Conservation (phyloP, 768 basidiomycete genomes). For the Lentinus tigrinus region DNA sequence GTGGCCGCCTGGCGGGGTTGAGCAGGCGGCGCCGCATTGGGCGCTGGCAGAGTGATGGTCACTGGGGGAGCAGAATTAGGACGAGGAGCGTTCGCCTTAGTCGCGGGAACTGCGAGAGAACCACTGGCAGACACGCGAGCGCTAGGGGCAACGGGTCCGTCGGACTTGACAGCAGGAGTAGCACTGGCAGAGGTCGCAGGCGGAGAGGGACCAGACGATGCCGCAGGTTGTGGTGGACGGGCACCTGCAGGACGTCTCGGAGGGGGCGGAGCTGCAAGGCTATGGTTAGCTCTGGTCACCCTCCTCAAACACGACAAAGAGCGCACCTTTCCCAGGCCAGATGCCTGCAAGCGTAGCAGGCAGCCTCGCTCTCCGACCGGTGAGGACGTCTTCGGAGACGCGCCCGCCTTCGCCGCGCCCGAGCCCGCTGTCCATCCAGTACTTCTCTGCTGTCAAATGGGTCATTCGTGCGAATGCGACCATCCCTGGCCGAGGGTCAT, state of each 20-base stretch:
- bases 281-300: not conserved
- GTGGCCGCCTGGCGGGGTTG: not conserved
- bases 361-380: constrained; percentile 2
- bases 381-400: constrained; percentile 5
- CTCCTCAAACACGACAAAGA: not conserved
- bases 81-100: not conserved
- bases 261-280: not conserved
- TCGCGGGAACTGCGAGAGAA: not conserved
- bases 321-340: constrained; percentile 10
- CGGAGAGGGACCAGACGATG: not conserved
- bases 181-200: not conserved
- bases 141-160: not conserved
- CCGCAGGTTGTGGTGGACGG: not conserved
- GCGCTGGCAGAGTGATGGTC: not conserved
- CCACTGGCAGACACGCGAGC: not conserved
- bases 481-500: constrained; percentile 12
- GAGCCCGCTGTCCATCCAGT: constrained; percentile 4
- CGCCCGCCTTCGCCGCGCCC: not conserved
- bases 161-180: not conserved
- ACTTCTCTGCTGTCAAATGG: constrained; percentile 7
- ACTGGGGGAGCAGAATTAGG: not conserved
- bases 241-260: not conserved
- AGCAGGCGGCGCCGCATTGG: not conserved
- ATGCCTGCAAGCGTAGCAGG: constrained; percentile 7
- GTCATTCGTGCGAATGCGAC: constrained; percentile 9